These are phyloP conservation scores for Simplicillium sp. DNA, from an alignment of 2,329 filamentous ascomycete species.

Conservation along the genomic window DNA sequence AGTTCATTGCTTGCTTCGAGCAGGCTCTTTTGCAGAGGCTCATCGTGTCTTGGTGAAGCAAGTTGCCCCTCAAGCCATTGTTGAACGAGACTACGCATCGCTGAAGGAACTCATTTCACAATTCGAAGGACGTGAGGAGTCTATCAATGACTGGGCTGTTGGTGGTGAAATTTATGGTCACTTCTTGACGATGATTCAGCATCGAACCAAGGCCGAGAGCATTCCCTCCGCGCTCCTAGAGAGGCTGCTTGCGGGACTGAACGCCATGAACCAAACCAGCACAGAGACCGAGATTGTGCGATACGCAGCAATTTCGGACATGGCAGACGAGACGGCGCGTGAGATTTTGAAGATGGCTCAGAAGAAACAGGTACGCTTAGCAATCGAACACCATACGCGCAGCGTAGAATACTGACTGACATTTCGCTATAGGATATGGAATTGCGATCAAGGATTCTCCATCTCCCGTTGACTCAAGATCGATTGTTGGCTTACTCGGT, in stretches of 20 bases:
- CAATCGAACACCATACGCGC: not conserved
- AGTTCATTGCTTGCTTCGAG: slow-evolving; percentile 71
- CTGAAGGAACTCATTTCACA: slow-evolving; percentile 61
- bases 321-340: slow-evolving; percentile 64
- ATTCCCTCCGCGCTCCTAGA: slow-evolving; percentile 40
- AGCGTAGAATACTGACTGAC: not conserved
- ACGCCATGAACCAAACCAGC: slow-evolving; percentile 39
- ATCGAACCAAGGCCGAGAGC: slow-evolving; percentile 28
- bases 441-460: slow-evolving; percentile 35
- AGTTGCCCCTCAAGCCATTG: slow-evolving; percentile 73
- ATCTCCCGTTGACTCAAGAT: slow-evolving; percentile 63
- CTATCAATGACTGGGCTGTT: slow-evolving; percentile 63
- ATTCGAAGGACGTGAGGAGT: slow-evolving; percentile 54
- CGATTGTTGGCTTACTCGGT: slow-evolving; percentile 60
- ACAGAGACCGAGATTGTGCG: slow-evolving; percentile 40
- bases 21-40: slow-evolving; percentile 67
- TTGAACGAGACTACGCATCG: slow-evolving; percentile 68
- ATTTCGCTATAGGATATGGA: slow-evolving; percentile 21
- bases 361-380: slow-evolving; percentile 43
- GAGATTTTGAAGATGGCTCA: slow-evolving; percentile 47
- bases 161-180: slow-evolving; percentile 72
- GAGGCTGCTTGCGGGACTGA: slow-evolving; percentile 45
- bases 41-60: slow-evolving; percentile 72
- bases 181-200: slow-evolving; percentile 44
- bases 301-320: slow-evolving; percentile 68